Evolutionary conservation across 257 asterid species (phyloP), one percentile per base, ranked within the genome.

Genomic region (Rauvolfia tetraphylla): DNA sequence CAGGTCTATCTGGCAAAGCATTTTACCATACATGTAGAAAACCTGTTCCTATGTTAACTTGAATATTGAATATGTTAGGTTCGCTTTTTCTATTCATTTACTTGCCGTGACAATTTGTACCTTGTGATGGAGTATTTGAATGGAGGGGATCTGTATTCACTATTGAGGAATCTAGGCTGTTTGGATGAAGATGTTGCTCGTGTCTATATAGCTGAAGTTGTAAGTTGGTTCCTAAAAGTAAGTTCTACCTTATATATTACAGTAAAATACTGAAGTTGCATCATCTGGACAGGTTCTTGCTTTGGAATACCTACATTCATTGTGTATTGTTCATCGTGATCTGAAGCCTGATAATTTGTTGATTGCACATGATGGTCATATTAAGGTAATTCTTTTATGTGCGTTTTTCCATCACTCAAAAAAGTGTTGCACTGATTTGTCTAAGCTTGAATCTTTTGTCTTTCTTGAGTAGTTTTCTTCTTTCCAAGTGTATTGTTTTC

Each of bases 81-180:
- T 62, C 98, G 99, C 57, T 95, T 95, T 89, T 95, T 95, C 86
- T 95, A 93, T 84, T 95, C 99, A 25, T 95, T 95, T 88, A 95
- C 99, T 80, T 95, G 99, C 76, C 97, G 99, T 38, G 99, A 95
- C 66, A 95, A 95, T 85, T 82, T 95, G 88, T 95, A 95, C 85
- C 97, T 95, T 74, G 99, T 95, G 68, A 95, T 95, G 99, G 99
- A 95, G 90, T 95, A 95, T 85, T 84, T 95, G 89, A 95, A 95
- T 79, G 99, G 99, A 27, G 99, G 99, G 80, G 99, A 95, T 90
- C 92, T 95, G 61, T 95, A 95, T 83, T 95, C 99, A 23, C 84
- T 95, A 70, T 87, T 95, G 88, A 91, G 99, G 82, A 95, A 95
- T 88, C 90, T 95, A 41, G 96, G 99, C 72, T 95, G 99, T 90